phyloP scores from a whole-genome alignment of 208 protist genomes.

The Spongospora subterranea region DNA sequence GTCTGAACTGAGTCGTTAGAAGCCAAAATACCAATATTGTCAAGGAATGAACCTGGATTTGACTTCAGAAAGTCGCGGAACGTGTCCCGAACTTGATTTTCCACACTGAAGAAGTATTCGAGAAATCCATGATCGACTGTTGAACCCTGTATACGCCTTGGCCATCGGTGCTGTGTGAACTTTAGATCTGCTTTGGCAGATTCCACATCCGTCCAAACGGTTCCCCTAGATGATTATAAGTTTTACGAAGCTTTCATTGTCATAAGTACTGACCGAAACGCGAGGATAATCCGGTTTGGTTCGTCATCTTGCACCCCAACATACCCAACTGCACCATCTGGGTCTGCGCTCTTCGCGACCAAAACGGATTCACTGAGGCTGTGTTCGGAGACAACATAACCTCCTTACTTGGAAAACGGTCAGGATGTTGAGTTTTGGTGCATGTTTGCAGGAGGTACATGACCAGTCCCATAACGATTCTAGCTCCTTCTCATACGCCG shows the following conservation, averaged over 20 bases:
- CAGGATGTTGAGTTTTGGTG: slow-evolving; percentile 4
- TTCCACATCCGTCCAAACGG: background rate
- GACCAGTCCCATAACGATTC: background rate
- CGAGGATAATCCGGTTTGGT: background rate
- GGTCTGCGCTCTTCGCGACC: background rate
- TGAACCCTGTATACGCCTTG: background rate
- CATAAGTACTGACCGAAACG: slow-evolving; percentile 21
- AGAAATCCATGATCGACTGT: slow-evolving; percentile 40
- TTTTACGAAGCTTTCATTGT: background rate
- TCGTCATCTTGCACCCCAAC: background rate
- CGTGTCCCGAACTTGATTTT: background rate
- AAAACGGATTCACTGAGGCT: background rate
- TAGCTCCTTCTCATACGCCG: background rate
- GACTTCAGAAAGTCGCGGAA: background rate
- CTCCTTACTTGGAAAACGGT: background rate
- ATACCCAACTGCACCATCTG: background rate
- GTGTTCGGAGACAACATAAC: background rate
- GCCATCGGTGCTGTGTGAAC: background rate
- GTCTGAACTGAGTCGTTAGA: slow-evolving; percentile 3
- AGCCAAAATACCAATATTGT: background rate
- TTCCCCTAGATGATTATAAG: slow-evolving; percentile 4
- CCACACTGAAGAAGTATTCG: background rate
- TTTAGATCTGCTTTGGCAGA: background rate
- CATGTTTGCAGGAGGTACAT: background rate
- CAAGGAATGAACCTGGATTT: background rate